Base-by-base conservation (phyloP, 202 grass and related monocot genomes). In the Brachypodium distachyon region DNA sequence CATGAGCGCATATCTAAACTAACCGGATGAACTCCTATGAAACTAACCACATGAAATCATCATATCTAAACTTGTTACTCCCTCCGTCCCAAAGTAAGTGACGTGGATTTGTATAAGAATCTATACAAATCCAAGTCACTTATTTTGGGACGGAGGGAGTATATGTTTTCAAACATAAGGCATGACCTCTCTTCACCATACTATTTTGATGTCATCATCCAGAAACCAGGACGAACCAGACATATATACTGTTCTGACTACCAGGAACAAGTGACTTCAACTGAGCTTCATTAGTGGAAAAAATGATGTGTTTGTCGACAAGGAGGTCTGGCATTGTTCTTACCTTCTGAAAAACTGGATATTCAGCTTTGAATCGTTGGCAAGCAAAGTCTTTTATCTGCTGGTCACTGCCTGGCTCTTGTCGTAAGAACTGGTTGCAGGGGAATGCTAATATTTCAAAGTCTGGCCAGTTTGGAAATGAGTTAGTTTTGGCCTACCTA, bases 381-480 rank as follows among this genome's bases (percentile, higher is more conserved):
- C 94, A 97, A 77, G 94, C 94, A 74, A 94, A 94, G 16, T 92
- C 87, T 73, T 93, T 85, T 47, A 86, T 85, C 46, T 97, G 87
- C 64, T 97, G 46, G 44, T 69, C 63, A 50, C 84, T 78, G 49
- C 87, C 87, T 62, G 91, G 91, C 73, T 97, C 94, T 84, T 97
- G 94, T 54, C 77, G 53, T 73, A 90, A 82, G 70, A 94, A 97
- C 65, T 97, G 94, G 63, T 97, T 97, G 87, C 94, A 97, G 13
- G 91, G 91, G 79, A 97, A 94, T 79, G 88, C 94, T 76, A 97
- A 86, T 82, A 97, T 90, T 79, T 92, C 91, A 75, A 97, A 97
- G 61, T 97, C 94, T 97, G 58, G 28, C 9, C 48, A 81, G 44
- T 60, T 65, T 34, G 17, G 60, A 81, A 81, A 37, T 25, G 49